Conservation (phyloP, 2,329 filamentous ascomycete genomes). For the Diaporthe vaccinii region DNA sequence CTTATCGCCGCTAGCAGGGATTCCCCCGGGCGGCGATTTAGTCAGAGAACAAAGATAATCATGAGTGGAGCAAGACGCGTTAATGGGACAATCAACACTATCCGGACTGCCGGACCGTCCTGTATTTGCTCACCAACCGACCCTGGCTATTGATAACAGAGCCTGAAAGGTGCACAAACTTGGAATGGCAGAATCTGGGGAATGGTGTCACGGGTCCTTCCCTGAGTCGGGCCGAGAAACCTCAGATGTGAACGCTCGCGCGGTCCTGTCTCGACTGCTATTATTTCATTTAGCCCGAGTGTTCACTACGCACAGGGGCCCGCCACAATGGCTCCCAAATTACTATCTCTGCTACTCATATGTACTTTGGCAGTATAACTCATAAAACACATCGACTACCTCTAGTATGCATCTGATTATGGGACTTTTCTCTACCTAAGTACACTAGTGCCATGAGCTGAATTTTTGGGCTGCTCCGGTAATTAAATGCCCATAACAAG, state of each 20-base stretch:
- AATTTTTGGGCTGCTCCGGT: neutral
- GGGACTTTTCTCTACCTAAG: neutral
- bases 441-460: neutral
- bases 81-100: neutral
- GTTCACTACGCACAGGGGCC: neutral
- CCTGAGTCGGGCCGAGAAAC: neutral
- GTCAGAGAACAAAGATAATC: neutral
- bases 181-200: neutral
- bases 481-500: neutral
- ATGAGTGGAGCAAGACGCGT: neutral
- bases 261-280: neutral
- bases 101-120: neutral
- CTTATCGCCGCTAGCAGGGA: slow-evolving; percentile 26
- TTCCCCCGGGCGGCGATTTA: neutral
- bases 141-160: neutral
- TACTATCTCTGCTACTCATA: neutral
- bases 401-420: neutral
- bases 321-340: neutral
- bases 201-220: neutral
- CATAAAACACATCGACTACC: neutral
- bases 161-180: neutral
- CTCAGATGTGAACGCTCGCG: neutral
- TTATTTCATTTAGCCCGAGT: neutral
- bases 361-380: neutral
- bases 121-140: neutral